Evolutionary conservation across 2,329 filamentous ascomycete genomes (phyloP).

Genomic region (Apiospora hydei): DNA sequence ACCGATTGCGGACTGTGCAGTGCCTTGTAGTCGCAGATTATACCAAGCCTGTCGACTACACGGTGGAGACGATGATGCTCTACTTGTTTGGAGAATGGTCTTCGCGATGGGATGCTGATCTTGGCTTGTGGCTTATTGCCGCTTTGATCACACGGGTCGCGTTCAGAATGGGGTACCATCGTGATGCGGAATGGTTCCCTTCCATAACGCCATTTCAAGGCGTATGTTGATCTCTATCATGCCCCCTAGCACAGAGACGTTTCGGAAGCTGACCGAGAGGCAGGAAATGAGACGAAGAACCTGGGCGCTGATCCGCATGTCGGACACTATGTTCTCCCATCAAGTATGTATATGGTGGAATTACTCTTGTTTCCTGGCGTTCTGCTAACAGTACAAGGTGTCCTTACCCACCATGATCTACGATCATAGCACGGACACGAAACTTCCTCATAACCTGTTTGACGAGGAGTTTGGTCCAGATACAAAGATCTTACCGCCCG

Average conservation of each 20-base stretch:
- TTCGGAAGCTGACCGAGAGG: conserved; percentile 25
- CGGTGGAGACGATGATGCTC: conserved; percentile 79
- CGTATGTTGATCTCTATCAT: conserved; percentile 48
- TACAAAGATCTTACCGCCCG: conserved; percentile 71
- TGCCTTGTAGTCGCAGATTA: conserved; percentile 80
- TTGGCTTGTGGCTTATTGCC: conserved; percentile 68
- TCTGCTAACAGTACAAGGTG: conserved; percentile 42
- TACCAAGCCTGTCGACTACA: conserved; percentile 75
- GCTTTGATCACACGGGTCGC: conserved; percentile 64
- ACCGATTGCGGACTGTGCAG: conserved; percentile 77
- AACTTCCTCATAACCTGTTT: conserved; percentile 78
- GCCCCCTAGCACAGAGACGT: not conserved
- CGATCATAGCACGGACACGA: conserved; percentile 76
- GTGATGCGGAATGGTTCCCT: conserved; percentile 78
- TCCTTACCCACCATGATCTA: conserved; percentile 74
- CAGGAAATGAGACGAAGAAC: conserved; percentile 74
- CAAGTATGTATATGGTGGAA: conserved; percentile 60
- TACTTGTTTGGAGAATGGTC: conserved; percentile 80
- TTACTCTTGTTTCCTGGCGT: conserved; percentile 45
- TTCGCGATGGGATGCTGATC: conserved; percentile 75
- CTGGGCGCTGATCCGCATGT: conserved; percentile 76
- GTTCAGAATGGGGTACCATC: conserved; percentile 78
- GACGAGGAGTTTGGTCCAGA: conserved; percentile 80
- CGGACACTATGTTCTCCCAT: conserved; percentile 77
- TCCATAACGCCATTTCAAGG: conserved; percentile 76